Base-by-base conservation (phyloP, 2,329 filamentous ascomycete species). In the Ceratocystiopsis brevicomis region DNA sequence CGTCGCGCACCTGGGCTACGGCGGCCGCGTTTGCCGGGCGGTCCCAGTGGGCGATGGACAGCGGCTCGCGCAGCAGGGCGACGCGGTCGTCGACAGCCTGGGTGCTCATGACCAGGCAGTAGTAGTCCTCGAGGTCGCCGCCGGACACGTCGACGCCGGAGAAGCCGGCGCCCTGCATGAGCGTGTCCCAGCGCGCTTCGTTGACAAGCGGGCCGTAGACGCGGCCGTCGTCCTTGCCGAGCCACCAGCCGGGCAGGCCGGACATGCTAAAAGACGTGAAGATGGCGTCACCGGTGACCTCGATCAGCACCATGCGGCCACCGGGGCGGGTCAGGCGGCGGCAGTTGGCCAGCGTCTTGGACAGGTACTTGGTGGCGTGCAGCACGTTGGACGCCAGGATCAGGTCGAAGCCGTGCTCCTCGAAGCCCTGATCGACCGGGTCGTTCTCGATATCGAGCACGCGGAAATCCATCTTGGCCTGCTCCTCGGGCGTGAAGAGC, bases 301-400 rank as follows among this genome's bases (percentile, higher is more conserved):
- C 47, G 16, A 43, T 43, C 33, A 49, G 51, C 13, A 56, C 51
- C 21, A 70, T 52, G 39, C 60, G 58, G 0, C 66, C 66, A 4
- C 58, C 61, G 0, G 63, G 59, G 14, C 56, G 58, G 1, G 63
- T 45, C 10, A 65, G 48, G 13, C 48, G 51, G 19, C 60, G 54
- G 4, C 58, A 53, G 44, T 61, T 57, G 8, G 44, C 18, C 54
- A 59, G 43, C 19, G 57, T 55, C 25, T 53, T 18, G 38, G 54
- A 39, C 40, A 61, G 47, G 5, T 39, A 48, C 40, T 47, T 37
- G 1, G 59, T 61, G 1, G 59, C 58, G 37, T 63, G 58, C 6
- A 65, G 49, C 1, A 62, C 60, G 34, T 62, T 54, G 13, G 56
- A 55, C 0, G 61, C 61, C 43, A 65, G 49, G 4, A 64, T 48